Evolutionary conservation across 2,329 filamentous ascomycete genomes (phyloP).

Genomic region (Didymellaceae sp.): DNA sequence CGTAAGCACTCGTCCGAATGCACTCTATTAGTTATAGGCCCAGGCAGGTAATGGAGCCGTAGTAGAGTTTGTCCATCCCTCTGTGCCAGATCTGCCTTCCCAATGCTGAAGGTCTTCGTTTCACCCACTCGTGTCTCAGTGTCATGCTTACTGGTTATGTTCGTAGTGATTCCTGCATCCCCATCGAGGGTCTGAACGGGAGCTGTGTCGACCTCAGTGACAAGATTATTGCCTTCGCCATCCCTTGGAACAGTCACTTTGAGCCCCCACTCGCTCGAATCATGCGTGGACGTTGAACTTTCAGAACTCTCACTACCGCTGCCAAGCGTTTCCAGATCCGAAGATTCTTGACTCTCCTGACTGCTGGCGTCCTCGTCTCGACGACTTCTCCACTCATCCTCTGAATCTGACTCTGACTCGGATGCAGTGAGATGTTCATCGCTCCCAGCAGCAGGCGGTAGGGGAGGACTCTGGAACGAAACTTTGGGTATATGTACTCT

Average conservation of each 20-base stretch:
- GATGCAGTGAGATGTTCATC: too few species aligned
- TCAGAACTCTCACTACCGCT: slow-evolving; percentile 8
- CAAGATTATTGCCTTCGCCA: slow-evolving; percentile 32
- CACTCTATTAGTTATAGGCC: slow-evolving; percentile 25
- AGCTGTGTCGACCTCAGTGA: slow-evolving; percentile 27
- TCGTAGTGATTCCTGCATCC: background rate
- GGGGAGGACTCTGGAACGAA: too few species aligned
- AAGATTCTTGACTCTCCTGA: background rate
- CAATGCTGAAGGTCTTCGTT: slow-evolving; percentile 34
- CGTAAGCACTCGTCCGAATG: slow-evolving; percentile 20
- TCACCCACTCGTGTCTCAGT: slow-evolving; percentile 8
- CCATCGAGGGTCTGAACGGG: background rate
- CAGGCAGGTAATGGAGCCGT: slow-evolving; percentile 29
- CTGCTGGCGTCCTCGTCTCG: background rate
- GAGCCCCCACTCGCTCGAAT: background rate
- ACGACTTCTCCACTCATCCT: background rate
- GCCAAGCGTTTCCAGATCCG: background rate
- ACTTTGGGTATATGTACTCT: background rate
- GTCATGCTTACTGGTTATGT: background rate
- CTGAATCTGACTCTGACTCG: too few species aligned
- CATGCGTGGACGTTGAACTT: background rate
- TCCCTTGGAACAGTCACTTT: slow-evolving; percentile 22
- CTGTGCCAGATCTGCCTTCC: slow-evolving; percentile 27
- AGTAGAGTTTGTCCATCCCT: slow-evolving; percentile 26
- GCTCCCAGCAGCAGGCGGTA: too few species aligned